These are phyloP conservation scores for Sarocladium brachiariae DNA, from an alignment of 2,329 filamentous ascomycete genomes.

Conservation along the genomic window DNA sequence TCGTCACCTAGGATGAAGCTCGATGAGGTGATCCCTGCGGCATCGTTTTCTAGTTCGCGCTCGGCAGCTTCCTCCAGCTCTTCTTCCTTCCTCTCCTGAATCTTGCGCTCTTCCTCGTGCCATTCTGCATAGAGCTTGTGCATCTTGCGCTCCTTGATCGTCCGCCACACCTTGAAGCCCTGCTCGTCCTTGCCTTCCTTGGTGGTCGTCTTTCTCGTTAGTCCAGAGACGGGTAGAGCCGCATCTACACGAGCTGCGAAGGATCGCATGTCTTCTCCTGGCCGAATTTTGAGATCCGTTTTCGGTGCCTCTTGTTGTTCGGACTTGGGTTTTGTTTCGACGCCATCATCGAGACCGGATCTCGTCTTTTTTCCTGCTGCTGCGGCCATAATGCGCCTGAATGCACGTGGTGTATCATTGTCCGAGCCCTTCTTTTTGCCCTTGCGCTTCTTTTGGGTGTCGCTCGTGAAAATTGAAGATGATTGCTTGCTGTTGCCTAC, in stretches of 20 bases:
- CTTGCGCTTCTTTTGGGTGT: constrained; percentile 37
- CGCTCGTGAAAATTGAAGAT: constrained; percentile 11
- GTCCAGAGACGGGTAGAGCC: constrained; percentile 66
- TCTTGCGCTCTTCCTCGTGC: constrained; percentile 57
- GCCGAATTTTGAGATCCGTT: constrained; percentile 62
- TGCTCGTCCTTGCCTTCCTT: constrained; percentile 56
- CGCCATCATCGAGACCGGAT: constrained; percentile 67
- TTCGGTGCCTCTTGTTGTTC: constrained; percentile 10
- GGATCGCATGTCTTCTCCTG: constrained; percentile 75
- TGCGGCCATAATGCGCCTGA: constrained; percentile 76
- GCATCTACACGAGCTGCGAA: constrained; percentile 81
- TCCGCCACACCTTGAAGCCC: constrained; percentile 61
- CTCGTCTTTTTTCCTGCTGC: constrained; percentile 52
- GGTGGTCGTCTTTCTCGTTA: constrained; percentile 53
- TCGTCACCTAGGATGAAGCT: constrained; percentile 29
- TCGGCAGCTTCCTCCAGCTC: constrained; percentile 58
- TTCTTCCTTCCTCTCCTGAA: constrained; percentile 58
- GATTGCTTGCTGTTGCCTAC: constrained; percentile 21
- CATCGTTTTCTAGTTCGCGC: constrained; percentile 53
- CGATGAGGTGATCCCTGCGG: constrained; percentile 41
- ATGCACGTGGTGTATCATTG: constrained; percentile 84
- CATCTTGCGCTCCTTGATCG: constrained; percentile 79
- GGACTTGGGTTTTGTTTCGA: constrained; percentile 14
- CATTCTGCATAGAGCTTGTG: constrained; percentile 75
- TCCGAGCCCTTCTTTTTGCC: constrained; percentile 38